These are phyloP conservation scores for Talaromyces sp. DNA, from an alignment of 2,329 filamentous ascomycete genomes.

Conservation along the genomic window DNA sequence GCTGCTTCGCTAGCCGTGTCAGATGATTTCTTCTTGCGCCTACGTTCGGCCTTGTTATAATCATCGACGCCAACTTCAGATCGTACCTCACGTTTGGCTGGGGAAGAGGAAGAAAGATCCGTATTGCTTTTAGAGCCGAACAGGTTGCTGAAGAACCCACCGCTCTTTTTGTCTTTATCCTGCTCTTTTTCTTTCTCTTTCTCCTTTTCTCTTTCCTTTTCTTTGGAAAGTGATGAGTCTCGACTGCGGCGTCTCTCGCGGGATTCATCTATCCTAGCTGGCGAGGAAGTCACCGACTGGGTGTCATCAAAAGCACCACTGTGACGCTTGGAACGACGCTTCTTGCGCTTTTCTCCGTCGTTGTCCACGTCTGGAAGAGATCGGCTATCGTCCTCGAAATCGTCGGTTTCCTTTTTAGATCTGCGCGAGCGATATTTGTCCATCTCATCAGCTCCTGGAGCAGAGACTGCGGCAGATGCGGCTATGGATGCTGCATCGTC, in stretches of 20 bases:
- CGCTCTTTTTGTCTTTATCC: constrained; percentile 24
- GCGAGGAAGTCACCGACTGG: constrained; percentile 28
- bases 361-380: constrained; percentile 18
- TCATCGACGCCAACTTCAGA: constrained; percentile 34
- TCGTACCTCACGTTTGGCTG: constrained; percentile 28
- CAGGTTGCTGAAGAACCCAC: constrained; percentile 31
- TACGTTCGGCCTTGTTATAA: constrained; percentile 33
- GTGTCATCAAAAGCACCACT: constrained; percentile 30
- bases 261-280: constrained; percentile 25
- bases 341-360: constrained; percentile 18
- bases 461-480: constrained; percentile 1
- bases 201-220: constrained; percentile 25
- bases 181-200: constrained; percentile 25
- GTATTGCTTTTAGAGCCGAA: constrained; percentile 24
- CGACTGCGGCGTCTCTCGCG: constrained; percentile 25
- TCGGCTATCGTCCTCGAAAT: constrained; percentile 15
- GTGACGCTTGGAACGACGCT: constrained; percentile 19
- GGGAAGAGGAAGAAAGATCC: constrained; percentile 22
- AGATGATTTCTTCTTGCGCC: constrained; percentile 40
- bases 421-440: constrained; percentile 17
- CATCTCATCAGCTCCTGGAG: constrained; percentile 7
- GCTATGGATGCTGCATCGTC: constrained; percentile 7
- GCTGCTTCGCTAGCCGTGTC: constrained; percentile 35
- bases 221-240: constrained; percentile 14
- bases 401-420: constrained; percentile 5